Evolutionary conservation across 2,329 filamentous ascomycete species (phyloP).

Genomic region (Ampelomyces quisqualis): DNA sequence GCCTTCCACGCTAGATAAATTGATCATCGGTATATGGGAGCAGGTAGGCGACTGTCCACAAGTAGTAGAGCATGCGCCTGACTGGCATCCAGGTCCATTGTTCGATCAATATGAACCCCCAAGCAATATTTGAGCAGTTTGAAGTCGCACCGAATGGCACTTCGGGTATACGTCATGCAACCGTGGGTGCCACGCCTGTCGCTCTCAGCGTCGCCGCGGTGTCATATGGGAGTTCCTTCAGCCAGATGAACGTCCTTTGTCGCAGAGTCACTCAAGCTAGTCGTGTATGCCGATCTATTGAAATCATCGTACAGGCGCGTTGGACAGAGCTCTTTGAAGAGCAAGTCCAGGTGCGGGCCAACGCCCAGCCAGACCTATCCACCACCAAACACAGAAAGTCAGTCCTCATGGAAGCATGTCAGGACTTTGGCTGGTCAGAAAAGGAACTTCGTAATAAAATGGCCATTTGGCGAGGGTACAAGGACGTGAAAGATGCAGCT

Average conservation of each 20-base stretch:
- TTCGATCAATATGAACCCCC: slow-evolving; percentile 46
- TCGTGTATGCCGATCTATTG: slow-evolving; percentile 57
- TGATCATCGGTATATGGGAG: slow-evolving; percentile 54
- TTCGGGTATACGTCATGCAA: slow-evolving; percentile 15
- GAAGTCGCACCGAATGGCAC: slow-evolving; percentile 21
- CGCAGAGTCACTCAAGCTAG: slow-evolving; percentile 53
- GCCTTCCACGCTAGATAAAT: slow-evolving; percentile 52
- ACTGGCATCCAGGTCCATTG: slow-evolving; percentile 29
- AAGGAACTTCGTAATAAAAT: slow-evolving; percentile 58
- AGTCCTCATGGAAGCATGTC: slow-evolving; percentile 56
- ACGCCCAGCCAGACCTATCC: slow-evolving; percentile 46
- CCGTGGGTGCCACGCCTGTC: slow-evolving; percentile 10
- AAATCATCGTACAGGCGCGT: slow-evolving; percentile 59
- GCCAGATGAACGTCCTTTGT: slow-evolving; percentile 48
- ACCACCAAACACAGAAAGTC: slow-evolving; percentile 54
- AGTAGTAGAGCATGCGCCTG: neutral
- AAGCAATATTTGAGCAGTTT: slow-evolving; percentile 38
- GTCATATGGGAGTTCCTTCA: slow-evolving; percentile 34
- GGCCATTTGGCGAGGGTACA: slow-evolving; percentile 60
- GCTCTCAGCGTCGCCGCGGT: slow-evolving; percentile 14
- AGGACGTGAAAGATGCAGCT: slow-evolving; percentile 59
- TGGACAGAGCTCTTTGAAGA: slow-evolving; percentile 59
- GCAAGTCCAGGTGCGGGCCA: slow-evolving; percentile 48
- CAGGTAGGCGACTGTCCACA: slow-evolving; percentile 35
- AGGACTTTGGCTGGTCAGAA: slow-evolving; percentile 57